Percentiles rank a stretch among this genome's conserved stretches.
These are phyloP conservation scores for Aspergillus quadrilineatus DNA, from an alignment of 2,329 filamentous ascomycete species.

Conservation along the genomic window DNA sequence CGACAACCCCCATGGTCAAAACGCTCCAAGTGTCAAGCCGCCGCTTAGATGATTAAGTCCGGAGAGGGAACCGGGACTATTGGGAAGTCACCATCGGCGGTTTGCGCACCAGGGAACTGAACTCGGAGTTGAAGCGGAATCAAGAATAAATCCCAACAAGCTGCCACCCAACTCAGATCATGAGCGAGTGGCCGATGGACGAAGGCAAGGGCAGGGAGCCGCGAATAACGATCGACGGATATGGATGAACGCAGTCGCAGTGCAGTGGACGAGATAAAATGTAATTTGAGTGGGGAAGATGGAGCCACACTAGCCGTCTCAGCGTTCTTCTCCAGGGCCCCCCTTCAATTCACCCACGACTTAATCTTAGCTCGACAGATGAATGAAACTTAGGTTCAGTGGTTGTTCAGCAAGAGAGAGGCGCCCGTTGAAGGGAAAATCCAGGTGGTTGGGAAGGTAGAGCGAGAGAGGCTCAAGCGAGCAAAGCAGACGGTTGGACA, in stretches of 20 bases:
- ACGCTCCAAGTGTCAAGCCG: slow-evolving; percentile 25
- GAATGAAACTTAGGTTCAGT: no score
- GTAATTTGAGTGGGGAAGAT: slow-evolving; percentile 10
- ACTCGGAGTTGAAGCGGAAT: neutral
- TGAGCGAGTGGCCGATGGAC: slow-evolving; percentile 2
- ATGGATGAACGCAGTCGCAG: slow-evolving; percentile 4
- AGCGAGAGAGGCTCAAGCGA: neutral
- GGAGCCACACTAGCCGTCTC: slow-evolving; percentile 7
- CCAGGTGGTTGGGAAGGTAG: neutral
- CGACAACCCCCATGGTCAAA: slow-evolving; percentile 82
- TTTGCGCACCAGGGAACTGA: slow-evolving; percentile 24
- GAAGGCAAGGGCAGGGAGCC: slow-evolving; percentile 2
- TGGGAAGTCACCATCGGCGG: slow-evolving; percentile 35
- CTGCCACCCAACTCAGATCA: slow-evolving; percentile 7
- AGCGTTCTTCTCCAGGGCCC: neutral
- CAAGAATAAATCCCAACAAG: neutral
- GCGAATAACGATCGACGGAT: slow-evolving; percentile 9
- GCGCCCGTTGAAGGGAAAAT: neutral
- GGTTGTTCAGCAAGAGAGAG: neutral
- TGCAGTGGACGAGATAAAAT: neutral
- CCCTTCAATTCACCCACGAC: slow-evolving; percentile 2
- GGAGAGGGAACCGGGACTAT: slow-evolving; percentile 28
- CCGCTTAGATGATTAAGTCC: slow-evolving; percentile 28
- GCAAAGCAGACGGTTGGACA: neutral
- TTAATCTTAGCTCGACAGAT: neutral